A percentile compares a stretch with the other conserved stretches of the same genome.
Evolutionary conservation across 2,329 filamentous ascomycete genomes (phyloP).

Genomic region (Curvularia lunata): DNA sequence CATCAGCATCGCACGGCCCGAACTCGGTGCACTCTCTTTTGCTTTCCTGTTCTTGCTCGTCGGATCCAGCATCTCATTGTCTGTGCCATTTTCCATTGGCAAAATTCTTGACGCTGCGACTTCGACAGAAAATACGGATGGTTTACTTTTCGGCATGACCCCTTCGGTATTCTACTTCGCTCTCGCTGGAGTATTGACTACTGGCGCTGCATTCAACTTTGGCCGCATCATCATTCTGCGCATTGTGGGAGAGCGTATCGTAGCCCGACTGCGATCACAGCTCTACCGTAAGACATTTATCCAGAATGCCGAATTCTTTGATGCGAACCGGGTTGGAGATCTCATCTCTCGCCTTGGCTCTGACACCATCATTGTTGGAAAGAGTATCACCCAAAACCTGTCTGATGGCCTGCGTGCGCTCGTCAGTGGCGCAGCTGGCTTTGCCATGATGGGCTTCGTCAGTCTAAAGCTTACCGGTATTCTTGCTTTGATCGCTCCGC

Average conservation of each 20-base stretch:
- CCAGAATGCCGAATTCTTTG: conserved; percentile 99
- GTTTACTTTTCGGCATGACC: conserved; percentile 80
- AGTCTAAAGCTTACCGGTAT: conserved; percentile 89
- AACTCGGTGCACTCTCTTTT: conserved; percentile 76
- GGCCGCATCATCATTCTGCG: conserved; percentile 90
- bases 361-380: conserved; percentile 96
- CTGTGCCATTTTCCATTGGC: conserved; percentile 94
- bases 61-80: conserved; percentile 93
- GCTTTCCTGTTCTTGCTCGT: conserved; percentile 87
- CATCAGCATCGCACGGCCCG: conserved; percentile 86
- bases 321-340: conserved; percentile 95
- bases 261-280: conserved; percentile 84
- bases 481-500: conserved; percentile 84
- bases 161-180: conserved; percentile 87
- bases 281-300: conserved; percentile 91
- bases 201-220: conserved; percentile 91
- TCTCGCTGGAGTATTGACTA: conserved; percentile 73
- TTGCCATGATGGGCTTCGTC: conserved; percentile 94
- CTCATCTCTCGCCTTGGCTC: conserved; percentile 94
- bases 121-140: conserved; percentile 67
- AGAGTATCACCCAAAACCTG: conserved; percentile 96
- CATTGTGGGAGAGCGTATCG: conserved; percentile 93
- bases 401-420: conserved; percentile 92
- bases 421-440: conserved; percentile 88
- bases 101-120: conserved; percentile 93